Conservation (phyloP, 2,329 filamentous ascomycete genomes). For the Talaromyces sp. region DNA sequence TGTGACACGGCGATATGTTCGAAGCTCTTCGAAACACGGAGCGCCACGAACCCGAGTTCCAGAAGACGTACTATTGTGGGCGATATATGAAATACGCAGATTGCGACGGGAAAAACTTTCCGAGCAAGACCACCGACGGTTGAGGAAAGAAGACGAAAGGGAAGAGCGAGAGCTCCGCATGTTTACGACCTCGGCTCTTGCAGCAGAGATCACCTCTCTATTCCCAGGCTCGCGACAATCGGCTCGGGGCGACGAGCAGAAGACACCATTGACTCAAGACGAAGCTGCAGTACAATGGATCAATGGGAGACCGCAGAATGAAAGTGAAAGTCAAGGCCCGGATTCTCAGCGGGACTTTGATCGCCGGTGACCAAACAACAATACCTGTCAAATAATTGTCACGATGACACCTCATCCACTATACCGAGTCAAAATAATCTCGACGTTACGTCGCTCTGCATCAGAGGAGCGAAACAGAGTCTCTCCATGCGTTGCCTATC, state of each 20-base stretch:
- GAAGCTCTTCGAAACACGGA: conserved; percentile 54
- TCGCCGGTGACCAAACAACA: background rate
- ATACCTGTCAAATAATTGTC: background rate
- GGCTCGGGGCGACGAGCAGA: conserved; percentile 39
- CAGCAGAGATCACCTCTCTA: conserved; percentile 36
- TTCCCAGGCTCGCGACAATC: conserved; percentile 39
- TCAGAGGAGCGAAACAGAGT: too few species aligned
- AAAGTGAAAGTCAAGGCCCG: conserved; percentile 15
- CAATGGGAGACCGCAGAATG: conserved; percentile 26
- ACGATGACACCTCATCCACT: background rate
- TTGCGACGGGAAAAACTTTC: conserved; percentile 78
- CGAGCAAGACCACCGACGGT: conserved; percentile 63
- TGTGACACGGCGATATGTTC: conserved; percentile 64
- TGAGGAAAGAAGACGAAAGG: conserved; percentile 48
- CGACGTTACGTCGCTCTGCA: background rate
- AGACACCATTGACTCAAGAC: conserved; percentile 38
- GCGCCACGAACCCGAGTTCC: conserved; percentile 74
- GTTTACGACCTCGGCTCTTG: conserved; percentile 46
- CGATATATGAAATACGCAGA: conserved; percentile 85
- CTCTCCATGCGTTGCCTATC: background rate
- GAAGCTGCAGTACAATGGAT: conserved; percentile 35
- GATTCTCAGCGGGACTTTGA: conserved; percentile 1
- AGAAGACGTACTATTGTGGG: conserved; percentile 86
- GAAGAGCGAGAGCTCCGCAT: conserved; percentile 47
- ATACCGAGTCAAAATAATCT: background rate